Base-by-base conservation (phyloP, 495 filamentous ascomycete species). In the Pyrenula aspistea region DNA sequence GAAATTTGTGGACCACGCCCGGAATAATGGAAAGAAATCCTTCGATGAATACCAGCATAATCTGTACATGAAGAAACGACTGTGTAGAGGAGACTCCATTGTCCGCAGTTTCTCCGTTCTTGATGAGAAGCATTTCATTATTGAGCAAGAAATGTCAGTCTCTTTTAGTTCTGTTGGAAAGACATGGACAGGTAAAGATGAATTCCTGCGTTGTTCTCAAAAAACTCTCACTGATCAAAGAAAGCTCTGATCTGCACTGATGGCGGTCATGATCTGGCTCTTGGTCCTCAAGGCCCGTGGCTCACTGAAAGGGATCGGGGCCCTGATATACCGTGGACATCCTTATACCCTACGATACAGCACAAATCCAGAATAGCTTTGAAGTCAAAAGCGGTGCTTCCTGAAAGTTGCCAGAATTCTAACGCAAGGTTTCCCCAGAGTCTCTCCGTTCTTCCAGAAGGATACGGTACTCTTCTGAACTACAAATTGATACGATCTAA, bases 111-210 rank as follows among this genome's bases (percentile, higher is more conserved):
- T 58, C 25, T 59, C 31, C 1, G 55, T 64, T 1, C 54, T 56
- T 36, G 59, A 63, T 50, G 56, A 51, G 2, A 25, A 48, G 15
- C 53, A 61, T 24, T 65, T 67, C 47, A 36, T 55, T 10, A 58
- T 69, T 25, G 66, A 68, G 55, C 65, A 69, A 52, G 51, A 59
- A n/a, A 56, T 63, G 24, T 65, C 66, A 10, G 57, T 67, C 22
- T 60, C 36, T 36, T 48, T 64, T 2, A 36, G 56, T n/a, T 57
- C 21, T 21, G 22, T 53, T 21, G 58, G 55, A 15, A 24, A 53
- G 4, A 57, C 51, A 15, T 57, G 56, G 25, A 21, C 58, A 51
- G 12, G 55, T 56, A 53, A 1, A n/a, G 53, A 24, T 1, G 22
- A 48, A 48, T 48, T 48, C 42, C 42, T 19, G 19, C 11, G 11